Evolutionary conservation across 2,329 filamentous ascomycete species (phyloP), one percentile per base, ranked within the genome.

Genomic region (Diplodia corticola): DNA sequence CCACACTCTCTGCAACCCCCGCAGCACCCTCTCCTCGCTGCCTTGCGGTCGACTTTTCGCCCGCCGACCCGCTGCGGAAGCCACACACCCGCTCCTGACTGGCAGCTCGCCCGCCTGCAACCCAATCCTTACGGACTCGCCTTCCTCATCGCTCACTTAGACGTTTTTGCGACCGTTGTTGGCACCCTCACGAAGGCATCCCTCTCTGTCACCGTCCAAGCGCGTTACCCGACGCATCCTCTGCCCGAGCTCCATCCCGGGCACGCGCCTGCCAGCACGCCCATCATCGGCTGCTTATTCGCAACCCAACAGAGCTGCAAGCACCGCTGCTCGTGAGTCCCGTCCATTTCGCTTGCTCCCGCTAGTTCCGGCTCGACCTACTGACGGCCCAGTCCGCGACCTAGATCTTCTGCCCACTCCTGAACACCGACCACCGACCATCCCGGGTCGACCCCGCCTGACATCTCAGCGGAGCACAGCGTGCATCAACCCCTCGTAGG

Each of bases 51-150:
- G 51, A 33, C 40, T 26, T n/a, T 33, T 40, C 40, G 44, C 54
- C 48, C 35, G 33, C 64, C 49, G 33, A 44, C 49, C 55, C 54
- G 46, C 49, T 67, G 73, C 74, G 76, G 76, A 77, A 77, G 70
- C 73, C 33, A 67, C 64, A 46, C 46, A 33, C 59, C 64, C 59
- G 61, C 72, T 74, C 76, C 77, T 77, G 73, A 74, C 72, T 63
- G 72, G 69, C 64, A 70, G 70, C 70, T 70, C 70, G 71, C 57
- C 55, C 44, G 71, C 73, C 74, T 73, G 71, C 73, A 72, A 63
- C 71, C 69, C 74, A 68, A 73, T 75, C 75, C 74, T 60, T 60
- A 60, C 55, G 55, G 55, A 46, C 55, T 60, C 33, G 54, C 50
- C 49, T 64, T 69, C 64, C 53, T 30, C 73, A 69, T 73, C 72